These are phyloP conservation scores for Neoascochyta sp. DNA, from an alignment of 2,329 filamentous ascomycete genomes.

Conservation along the genomic window DNA sequence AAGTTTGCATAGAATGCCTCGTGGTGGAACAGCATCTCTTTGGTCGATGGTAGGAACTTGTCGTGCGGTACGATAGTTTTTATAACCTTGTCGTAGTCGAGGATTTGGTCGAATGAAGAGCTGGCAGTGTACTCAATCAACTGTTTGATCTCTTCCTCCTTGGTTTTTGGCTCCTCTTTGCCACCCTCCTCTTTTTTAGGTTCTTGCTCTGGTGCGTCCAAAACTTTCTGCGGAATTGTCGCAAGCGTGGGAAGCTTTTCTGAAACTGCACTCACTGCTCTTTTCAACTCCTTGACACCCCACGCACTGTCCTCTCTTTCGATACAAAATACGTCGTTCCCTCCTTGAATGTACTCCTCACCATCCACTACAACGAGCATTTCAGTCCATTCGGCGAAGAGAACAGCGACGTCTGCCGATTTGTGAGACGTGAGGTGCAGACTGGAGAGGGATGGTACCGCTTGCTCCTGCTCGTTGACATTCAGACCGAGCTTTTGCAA, in stretches of 20 bases:
- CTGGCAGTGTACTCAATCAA: constrained; percentile 26
- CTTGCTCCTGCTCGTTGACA: constrained; percentile 64
- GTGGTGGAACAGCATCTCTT: constrained; percentile 85
- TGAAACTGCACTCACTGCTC: constrained; percentile 31
- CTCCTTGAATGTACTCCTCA: constrained; percentile 70
- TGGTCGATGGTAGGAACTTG: constrained; percentile 60
- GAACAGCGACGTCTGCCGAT: constrained; percentile 60
- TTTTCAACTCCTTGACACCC: constrained; percentile 31
- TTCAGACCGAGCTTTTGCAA: constrained; percentile 77
- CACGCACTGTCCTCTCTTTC: constrained; percentile 58
- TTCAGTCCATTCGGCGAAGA: constrained; percentile 64
- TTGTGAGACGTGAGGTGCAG: constrained; percentile 75
- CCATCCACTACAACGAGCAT: constrained; percentile 63
- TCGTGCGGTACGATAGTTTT: constrained; percentile 76
- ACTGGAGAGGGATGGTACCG: constrained; percentile 73
- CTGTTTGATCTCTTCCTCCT: constrained; percentile 28
- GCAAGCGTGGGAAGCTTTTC: constrained; percentile 23
- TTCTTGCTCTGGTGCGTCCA: neutral
- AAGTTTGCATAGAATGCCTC: constrained; percentile 72
- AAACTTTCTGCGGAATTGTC: constrained; percentile 23
- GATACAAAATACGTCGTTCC: constrained; percentile 78
- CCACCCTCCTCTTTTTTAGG: constrained; percentile 20
- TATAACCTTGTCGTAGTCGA: constrained; percentile 69
- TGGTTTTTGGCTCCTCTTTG: constrained; percentile 21
- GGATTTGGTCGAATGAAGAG: constrained; percentile 53